phyloP scores from a whole-genome alignment of 2,329 filamentous ascomycete genomes.

The Fusarium longipes region DNA sequence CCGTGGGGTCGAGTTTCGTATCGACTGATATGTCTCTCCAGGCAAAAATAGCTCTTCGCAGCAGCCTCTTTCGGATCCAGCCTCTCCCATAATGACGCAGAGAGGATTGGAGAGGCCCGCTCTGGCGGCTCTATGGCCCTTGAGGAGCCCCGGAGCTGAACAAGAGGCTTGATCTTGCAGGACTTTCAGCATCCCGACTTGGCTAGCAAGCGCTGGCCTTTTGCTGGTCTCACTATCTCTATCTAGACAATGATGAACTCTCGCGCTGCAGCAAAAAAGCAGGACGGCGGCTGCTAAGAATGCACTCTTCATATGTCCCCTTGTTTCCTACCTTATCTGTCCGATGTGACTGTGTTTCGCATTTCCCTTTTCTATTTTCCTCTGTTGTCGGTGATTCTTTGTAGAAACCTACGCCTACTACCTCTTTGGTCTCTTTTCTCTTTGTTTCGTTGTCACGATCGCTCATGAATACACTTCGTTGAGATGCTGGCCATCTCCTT shows the following conservation, averaged over 20 bases:
- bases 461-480: slow-evolving; percentile 46
- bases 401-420: slow-evolving; percentile 22
- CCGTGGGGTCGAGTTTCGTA: slow-evolving; percentile 31
- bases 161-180: slow-evolving; percentile 40
- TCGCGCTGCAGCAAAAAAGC: slow-evolving; percentile 13
- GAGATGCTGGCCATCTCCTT: slow-evolving; percentile 54
- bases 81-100: slow-evolving; percentile 31
- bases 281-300: slow-evolving; percentile 26
- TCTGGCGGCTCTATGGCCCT: slow-evolving; percentile 29
- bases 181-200: slow-evolving; percentile 24
- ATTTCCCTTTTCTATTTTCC: slow-evolving; percentile 22
- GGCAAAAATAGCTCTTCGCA: slow-evolving; percentile 30
- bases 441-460: slow-evolving; percentile 38
- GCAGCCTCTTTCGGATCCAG: slow-evolving; percentile 19
- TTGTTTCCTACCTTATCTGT: slow-evolving; percentile 24
- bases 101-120: slow-evolving; percentile 24
- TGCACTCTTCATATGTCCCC: slow-evolving; percentile 32
- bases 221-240: slow-evolving; percentile 23
- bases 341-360: slow-evolving; percentile 30
- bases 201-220: slow-evolving; percentile 37
- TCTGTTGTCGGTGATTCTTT: slow-evolving; percentile 25
- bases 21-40: slow-evolving; percentile 16
- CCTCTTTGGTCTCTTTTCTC: slow-evolving; percentile 11
- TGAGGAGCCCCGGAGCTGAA: slow-evolving; percentile 29
- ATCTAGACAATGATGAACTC: neutral